Evolutionary conservation across 2,329 filamentous ascomycete species (phyloP).

Genomic region (Diaporthe sp.): DNA sequence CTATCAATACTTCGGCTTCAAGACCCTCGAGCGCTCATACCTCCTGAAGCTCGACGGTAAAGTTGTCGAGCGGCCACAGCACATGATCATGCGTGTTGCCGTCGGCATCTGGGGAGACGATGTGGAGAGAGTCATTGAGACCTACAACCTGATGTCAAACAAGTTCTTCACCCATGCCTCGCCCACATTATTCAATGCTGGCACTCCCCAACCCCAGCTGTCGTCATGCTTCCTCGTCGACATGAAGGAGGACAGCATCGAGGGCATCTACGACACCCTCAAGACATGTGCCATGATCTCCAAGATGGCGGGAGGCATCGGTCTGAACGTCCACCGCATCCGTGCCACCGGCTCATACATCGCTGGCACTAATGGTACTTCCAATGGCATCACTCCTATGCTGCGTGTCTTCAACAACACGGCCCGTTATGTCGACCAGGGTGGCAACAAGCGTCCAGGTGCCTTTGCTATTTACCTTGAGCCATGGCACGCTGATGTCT

Average conservation of each 20-base stretch:
- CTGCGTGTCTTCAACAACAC: constrained; percentile 99
- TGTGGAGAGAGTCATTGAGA: constrained; percentile 95
- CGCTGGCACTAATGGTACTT: constrained; percentile 96
- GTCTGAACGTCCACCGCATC: constrained; percentile 95
- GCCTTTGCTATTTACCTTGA: constrained; percentile 99
- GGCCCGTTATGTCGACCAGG: constrained; percentile 97
- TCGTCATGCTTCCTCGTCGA: constrained; percentile 99
- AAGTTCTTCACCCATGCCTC: constrained; percentile 99
- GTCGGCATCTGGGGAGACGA: constrained; percentile 97
- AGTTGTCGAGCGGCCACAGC: constrained; percentile 96
- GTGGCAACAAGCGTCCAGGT: constrained; percentile 98
- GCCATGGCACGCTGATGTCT: constrained; percentile 98
- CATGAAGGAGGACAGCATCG: constrained; percentile 99
- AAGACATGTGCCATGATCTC: constrained; percentile 99
- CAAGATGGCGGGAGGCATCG: constrained; percentile 98
- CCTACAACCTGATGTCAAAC: constrained; percentile 98
- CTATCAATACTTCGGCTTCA: constrained; percentile 99
- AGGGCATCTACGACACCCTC: constrained; percentile 98
- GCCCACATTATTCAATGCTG: constrained; percentile 97
- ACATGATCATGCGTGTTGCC: constrained; percentile 99
- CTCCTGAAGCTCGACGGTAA: constrained; percentile 95
- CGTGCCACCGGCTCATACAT: constrained; percentile 98
- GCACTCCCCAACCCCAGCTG: constrained; percentile 93
- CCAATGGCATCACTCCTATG: constrained; percentile 98
- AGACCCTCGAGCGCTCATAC: constrained; percentile 98